A percentile compares a stretch with the other conserved stretches of the same genome.
These are phyloP conservation scores for Lotmaria passim DNA, from an alignment of 208 protist genomes.

Conservation along the genomic window DNA sequence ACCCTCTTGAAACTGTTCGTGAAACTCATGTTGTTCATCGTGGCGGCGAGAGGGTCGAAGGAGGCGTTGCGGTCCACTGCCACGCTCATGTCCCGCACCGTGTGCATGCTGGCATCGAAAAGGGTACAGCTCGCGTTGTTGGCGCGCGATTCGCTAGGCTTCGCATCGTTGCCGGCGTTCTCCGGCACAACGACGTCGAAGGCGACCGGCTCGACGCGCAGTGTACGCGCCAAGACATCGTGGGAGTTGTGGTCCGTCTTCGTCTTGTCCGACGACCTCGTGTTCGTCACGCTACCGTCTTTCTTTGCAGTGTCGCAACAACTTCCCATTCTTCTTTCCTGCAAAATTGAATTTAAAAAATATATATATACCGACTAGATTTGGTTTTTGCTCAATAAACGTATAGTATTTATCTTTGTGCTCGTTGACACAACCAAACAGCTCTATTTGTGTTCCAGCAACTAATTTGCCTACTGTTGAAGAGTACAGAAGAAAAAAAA, in stretches of 20 bases:
- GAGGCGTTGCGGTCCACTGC: constrained; percentile 10
- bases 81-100: constrained; percentile 51
- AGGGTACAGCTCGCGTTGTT: constrained; percentile 34
- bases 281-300: neutral
- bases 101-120: constrained; percentile 63
- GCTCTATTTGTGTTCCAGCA: too few species aligned
- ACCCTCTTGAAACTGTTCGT: constrained; percentile 79
- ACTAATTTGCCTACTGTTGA: too few species aligned
- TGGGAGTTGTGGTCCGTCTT: constrained; percentile 1
- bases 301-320: constrained; percentile 8
- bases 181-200: constrained; percentile 68
- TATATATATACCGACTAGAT: neutral
- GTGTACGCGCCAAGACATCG: neutral
- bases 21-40: constrained; percentile 66
- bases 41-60: constrained; percentile 18
- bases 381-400: too few species aligned
- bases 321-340: constrained; percentile 15
- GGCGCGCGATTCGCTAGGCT: neutral
- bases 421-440: too few species aligned
- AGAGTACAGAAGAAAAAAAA: too few species aligned
- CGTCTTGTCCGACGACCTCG: constrained; percentile 2
- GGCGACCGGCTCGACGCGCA: constrained; percentile 34
- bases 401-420: too few species aligned
- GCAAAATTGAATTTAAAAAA: neutral
- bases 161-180: neutral